Evolutionary conservation across 495 filamentous ascomycete species (phyloP).

Genomic region (Jackrogersella multiformis): DNA sequence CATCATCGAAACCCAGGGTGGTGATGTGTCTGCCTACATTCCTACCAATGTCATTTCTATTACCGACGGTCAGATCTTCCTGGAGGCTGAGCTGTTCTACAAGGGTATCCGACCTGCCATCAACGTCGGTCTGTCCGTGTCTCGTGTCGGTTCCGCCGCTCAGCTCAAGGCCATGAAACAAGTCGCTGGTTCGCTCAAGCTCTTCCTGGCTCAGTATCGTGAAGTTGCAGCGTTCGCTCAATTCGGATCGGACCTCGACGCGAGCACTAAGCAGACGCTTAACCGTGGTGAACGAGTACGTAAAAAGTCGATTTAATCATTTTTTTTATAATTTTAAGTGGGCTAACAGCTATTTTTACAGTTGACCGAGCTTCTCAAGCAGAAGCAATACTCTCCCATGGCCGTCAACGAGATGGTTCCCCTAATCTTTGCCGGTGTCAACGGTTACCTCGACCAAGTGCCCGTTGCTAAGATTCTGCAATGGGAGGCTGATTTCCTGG

Average conservation of each 20-base stretch:
- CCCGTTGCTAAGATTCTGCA: constrained; percentile 85
- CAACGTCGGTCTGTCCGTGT: constrained; percentile 99
- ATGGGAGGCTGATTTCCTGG: constrained; percentile 94
- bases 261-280: constrained; percentile 98
- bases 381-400: constrained; percentile 99
- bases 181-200: constrained; percentile 98
- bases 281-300: constrained; percentile 97
- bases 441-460: constrained; percentile 88
- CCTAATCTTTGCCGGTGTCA: constrained; percentile 99
- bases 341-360: constrained; percentile 53
- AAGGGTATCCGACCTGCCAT: constrained; percentile 99
- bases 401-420: constrained; percentile 99
- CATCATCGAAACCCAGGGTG: constrained; percentile 99
- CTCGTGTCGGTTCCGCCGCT: constrained; percentile 98
- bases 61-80: constrained; percentile 99
- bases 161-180: constrained; percentile 99
- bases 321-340: too few relatives aligned
- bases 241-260: constrained; percentile 99
- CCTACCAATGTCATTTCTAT: constrained; percentile 99
- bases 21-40: constrained; percentile 99
- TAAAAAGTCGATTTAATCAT: constrained; percentile 20
- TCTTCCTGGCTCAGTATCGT: constrained; percentile 99
- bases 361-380: constrained; percentile 97
- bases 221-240: constrained; percentile 99
- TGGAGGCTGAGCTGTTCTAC: constrained; percentile 99